Percentiles rank a stretch among this genome's conserved stretches.
These are phyloP conservation scores for Tetrahymena elliotti DNA, from an alignment of 73 alveolate genomes.

Conservation along the genomic window DNA sequence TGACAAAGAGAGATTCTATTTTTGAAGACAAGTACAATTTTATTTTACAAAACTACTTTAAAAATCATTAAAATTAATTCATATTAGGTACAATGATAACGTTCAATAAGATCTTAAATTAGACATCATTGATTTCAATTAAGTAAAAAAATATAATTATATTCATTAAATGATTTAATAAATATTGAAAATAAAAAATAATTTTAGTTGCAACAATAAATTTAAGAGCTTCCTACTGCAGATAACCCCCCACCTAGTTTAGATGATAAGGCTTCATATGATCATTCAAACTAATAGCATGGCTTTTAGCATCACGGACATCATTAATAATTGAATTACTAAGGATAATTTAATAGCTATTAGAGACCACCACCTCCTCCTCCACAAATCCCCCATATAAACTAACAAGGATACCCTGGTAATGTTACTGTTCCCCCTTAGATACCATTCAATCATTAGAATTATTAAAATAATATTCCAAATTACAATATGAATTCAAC, in stretches of 20 bases:
- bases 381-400: background rate
- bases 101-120: background rate
- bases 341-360: background rate
- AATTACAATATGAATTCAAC: background rate
- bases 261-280: background rate
- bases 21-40: background rate
- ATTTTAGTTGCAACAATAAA: background rate
- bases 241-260: background rate
- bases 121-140: background rate
- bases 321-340: background rate
- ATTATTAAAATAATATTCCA: background rate
- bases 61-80: background rate
- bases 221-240: background rate
- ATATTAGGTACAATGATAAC: background rate
- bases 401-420: background rate
- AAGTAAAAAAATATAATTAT: background rate
- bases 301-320: background rate
- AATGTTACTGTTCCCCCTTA: background rate
- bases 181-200: too few relatives aligned
- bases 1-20: background rate
- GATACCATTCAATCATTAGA: background rate
- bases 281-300: background rate
- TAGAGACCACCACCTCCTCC: background rate
- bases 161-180: too few relatives aligned
- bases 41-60: background rate